phyloP scores from a whole-genome alignment of 495 filamentous ascomycete species.

The Aspergillus baeticus region DNA sequence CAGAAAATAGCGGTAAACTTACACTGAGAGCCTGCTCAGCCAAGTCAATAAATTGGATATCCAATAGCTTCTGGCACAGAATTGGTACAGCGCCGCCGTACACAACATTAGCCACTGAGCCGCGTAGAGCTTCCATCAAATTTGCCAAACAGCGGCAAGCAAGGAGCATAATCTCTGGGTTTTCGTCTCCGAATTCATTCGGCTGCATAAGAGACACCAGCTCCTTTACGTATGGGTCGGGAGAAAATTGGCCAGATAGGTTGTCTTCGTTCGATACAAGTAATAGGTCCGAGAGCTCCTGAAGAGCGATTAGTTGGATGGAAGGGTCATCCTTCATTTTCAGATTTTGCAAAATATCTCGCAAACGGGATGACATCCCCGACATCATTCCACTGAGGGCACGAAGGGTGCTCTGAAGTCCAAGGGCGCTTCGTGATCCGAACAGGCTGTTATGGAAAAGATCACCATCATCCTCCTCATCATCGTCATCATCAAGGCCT shows the following conservation, averaged over 20 bases:
- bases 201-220: conserved; percentile 91
- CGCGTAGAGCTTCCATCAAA: conserved; percentile 93
- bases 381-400: conserved; percentile 90
- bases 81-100: conserved; percentile 95
- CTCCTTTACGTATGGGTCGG: conserved; percentile 94
- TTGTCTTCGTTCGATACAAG: conserved; percentile 96
- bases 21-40: conserved; percentile 94
- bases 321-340: conserved; percentile 85
- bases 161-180: conserved; percentile 95
- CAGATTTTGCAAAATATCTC: conserved; percentile 81
- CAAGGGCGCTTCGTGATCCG: conserved; percentile 61
- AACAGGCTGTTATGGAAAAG: conserved; percentile 74
- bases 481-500: conserved; percentile 63
- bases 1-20: conserved; percentile 27
- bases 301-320: conserved; percentile 85
- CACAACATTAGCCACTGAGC: conserved; percentile 90
- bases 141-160: conserved; percentile 97
- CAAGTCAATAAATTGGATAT: conserved; percentile 94
- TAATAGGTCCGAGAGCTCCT: conserved; percentile 90
- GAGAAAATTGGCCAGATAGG: conserved; percentile 90
- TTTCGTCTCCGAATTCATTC: conserved; percentile 81
- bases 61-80: conserved; percentile 87
- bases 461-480: conserved; percentile 78
- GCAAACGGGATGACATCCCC: conserved; percentile 72
- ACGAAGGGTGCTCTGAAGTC: conserved; percentile 79